Evolutionary conservation across 192 early-diverging fungal genomes (phyloP), one percentile per base, ranked within the genome.

Genomic region (Globomyces pollinis-pini): DNA sequence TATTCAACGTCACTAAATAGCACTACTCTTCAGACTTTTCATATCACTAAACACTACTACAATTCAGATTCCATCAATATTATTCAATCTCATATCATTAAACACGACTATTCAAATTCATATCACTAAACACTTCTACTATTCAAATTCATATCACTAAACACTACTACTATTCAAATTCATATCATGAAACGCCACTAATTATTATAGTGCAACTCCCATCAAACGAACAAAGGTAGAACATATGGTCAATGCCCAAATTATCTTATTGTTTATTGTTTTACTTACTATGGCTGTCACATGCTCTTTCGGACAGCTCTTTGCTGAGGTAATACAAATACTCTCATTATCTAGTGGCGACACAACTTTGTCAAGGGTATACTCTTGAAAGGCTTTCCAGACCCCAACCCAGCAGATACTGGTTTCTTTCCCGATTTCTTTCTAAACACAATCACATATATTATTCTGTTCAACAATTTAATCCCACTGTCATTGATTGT

Each of bases 401-500:
- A n/a, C n/a, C n/a, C n/a, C n/a, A n/a, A n/a, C n/a, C n/a, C n/a
- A n/a, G n/a, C n/a, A n/a, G n/a, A n/a, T n/a, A n/a, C 15, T 31
- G 35, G 38, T 15, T 28, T 12, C 0, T 24, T 49, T 12, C 16
- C 28, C 2, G 11, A 81, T 70, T 84, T 96, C 68, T 85, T 87
- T 57, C 83, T 74, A 60, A 91, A 93, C 72, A 91, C 95, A 54
- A 72, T 97, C 61, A 99, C 96, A 16, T 99, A 91, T 69, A 86
- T 99, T 68, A 93, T 99, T 75, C 74, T 99, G 39, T 99, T 91
- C 82, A 99, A 99, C 80, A 97, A 93, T 72, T 79, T 99, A 75
- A 99, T 99, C 76, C 96, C 96, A 24, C 93, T 99, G 66, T 89
- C 81, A 80, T 89, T 99, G 77, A 96, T 99, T 68, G 94, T 99